These are phyloP conservation scores for Naganishia cerealis DNA, from an alignment of 1,284 basidiomycete genomes.

Conservation along the genomic window DNA sequence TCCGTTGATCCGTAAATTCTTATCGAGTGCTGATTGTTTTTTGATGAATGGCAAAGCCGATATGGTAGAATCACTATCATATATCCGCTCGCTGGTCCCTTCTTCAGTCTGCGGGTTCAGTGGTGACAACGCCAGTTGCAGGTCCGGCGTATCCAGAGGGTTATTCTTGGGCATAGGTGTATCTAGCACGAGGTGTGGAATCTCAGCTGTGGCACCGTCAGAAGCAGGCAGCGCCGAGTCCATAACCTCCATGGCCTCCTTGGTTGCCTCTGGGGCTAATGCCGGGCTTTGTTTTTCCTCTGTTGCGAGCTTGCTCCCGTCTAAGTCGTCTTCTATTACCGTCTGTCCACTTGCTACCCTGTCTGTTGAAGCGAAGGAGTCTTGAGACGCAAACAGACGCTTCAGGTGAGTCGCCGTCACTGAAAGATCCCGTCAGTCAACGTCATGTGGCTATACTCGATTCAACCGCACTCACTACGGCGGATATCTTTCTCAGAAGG, in stretches of 20 bases:
- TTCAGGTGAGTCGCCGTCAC: conserved; percentile 56
- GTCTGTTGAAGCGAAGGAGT: conserved; percentile 50
- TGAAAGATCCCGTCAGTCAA: conserved; percentile 13
- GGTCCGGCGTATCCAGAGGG: neutral
- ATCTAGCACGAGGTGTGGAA: conserved; percentile 39
- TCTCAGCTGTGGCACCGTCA: neutral
- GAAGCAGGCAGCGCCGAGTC: conserved; percentile 8
- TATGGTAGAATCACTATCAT: conserved; percentile 85
- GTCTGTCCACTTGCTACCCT: conserved; percentile 56
- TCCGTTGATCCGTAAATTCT: neutral
- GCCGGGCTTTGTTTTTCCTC: conserved; percentile 29
- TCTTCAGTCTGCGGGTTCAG: neutral
- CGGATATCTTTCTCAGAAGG: conserved; percentile 54
- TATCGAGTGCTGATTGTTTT: conserved; percentile 27
- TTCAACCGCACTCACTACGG: conserved; percentile 40
- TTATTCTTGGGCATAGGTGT: conserved; percentile 29
- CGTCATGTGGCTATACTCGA: neutral
- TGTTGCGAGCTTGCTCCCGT: conserved; percentile 37
- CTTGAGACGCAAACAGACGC: conserved; percentile 58
- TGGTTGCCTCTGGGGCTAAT: neutral
- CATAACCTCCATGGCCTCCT: neutral
- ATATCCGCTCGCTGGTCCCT: conserved; percentile 21
- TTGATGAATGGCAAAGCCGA: conserved; percentile 61
- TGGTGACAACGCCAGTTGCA: neutral
- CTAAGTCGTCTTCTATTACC: conserved; percentile 61